These are phyloP conservation scores for Triticum aestivum DNA, from an alignment of 176 grass and related monocot genomes.

Conservation along the genomic window IWGSC_CS_RefSeq_v2.1 NC_057811.1:376122307-376122806, in stretches of 20 bases:
- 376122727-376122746: conserved; percentile 34
- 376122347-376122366: background rate
- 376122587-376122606: background rate
- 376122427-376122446: background rate
- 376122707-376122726: conserved; percentile 14
- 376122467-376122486: no score
- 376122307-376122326: background rate
- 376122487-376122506: background rate
- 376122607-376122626: background rate
- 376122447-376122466: background rate
- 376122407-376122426: no score
- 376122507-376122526: background rate
- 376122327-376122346: background rate
- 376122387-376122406: no score
- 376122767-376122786: background rate
- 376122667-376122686: background rate
- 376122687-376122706: background rate
- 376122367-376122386: no score
- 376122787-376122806: conserved; percentile 41
- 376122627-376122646: background rate
- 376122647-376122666: background rate
- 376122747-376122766: conserved; percentile 40
- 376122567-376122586: background rate
- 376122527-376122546: background rate
- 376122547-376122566: background rate